Evolutionary conservation across 192 early-diverging fungal genomes (phyloP), one percentile per base, ranked within the genome.

Genomic region (Podila verticillata): DNA sequence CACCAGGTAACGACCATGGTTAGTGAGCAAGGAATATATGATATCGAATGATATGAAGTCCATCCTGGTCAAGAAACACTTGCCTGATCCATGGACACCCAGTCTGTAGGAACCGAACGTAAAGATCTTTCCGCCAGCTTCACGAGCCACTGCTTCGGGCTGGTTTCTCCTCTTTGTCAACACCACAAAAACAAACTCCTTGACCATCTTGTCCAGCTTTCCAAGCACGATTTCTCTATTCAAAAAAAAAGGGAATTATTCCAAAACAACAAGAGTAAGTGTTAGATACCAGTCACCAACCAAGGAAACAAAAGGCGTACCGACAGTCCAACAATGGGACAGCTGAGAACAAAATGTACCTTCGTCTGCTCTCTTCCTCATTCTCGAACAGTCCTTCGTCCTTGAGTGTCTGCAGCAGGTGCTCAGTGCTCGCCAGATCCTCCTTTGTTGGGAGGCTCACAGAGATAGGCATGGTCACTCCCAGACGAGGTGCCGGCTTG

Each of bases 71-170:
- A 5, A n/a, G n/a, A n/a, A 44, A 32, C 22, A 78, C 83, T 68
- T 87, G 90, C 96, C 95, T 68, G 91, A 86, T 24, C 93, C 94
- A 82, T 99, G 96, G 10, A 97, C 98, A 19, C 98, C 98, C 29
- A 98, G 86, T 47, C 96, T 88, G 81, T 95, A 99, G 12, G 95
- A 97, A 7, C 98, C 98, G 84, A 96, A 99, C 2, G 98, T 97
- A 69, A 96, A 99, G 31, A 98, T 97, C 82, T 98, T 97, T 30
- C 98, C 97, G 26, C 96, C 96, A 24, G 91, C 94, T 57, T 96
- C 93, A 57, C 84, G 87, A 4, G 98, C 98, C 49, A 97, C 65
- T 31, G 88, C 75, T 79, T 97, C 98, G 15, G 96, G 88, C 51
- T 93, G 80, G n/a, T 88, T 89, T 60, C 90, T 87, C 59, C 91